Evolutionary conservation across 2,329 filamentous ascomycete species (phyloP).

Genomic region (Cladobotryum mycophilum): DNA sequence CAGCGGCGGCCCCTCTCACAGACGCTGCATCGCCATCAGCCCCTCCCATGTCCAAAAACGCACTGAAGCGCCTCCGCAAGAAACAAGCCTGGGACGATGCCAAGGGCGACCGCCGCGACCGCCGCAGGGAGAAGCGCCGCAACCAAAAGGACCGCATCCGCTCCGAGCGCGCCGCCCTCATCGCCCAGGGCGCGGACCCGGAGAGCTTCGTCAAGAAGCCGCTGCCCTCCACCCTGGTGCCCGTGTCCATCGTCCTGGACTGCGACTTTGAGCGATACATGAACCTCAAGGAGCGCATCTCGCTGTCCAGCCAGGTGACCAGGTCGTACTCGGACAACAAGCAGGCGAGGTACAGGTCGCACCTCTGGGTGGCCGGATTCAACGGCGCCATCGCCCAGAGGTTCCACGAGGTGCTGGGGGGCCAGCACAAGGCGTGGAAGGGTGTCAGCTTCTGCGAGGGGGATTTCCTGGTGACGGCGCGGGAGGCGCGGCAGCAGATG

Average conservation of each 20-base stretch:
- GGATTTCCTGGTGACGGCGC: conserved; percentile 66
- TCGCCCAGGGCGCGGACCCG: conserved; percentile 42
- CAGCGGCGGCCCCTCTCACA: background rate
- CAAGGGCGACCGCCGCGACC: conserved; percentile 50
- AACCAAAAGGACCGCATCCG: conserved; percentile 42
- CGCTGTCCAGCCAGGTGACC: conserved; percentile 76
- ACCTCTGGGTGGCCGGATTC: conserved; percentile 75
- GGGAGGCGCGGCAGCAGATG: conserved; percentile 64
- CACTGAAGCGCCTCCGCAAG: conserved; percentile 71
- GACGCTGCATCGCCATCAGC: conserved; percentile 10
- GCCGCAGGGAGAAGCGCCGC: conserved; percentile 50
- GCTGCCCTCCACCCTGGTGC: conserved; percentile 48
- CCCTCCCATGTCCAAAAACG: conserved; percentile 68
- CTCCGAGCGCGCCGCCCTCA: conserved; percentile 42
- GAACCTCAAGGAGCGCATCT: conserved; percentile 78
- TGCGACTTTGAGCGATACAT: conserved; percentile 90
- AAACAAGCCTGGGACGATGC: conserved; percentile 70
- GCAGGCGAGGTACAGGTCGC: conserved; percentile 57
- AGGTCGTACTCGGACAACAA: conserved; percentile 85
- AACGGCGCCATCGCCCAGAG: conserved; percentile 67
- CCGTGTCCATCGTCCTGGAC: conserved; percentile 78
- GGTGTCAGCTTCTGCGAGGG: conserved; percentile 66
- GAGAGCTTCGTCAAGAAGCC: conserved; percentile 28
- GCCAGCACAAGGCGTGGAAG: conserved; percentile 73
- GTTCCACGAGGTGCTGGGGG: conserved; percentile 68